Base-by-base conservation (phyloP, 495 filamentous ascomycete genomes). In the Darksidea phi region DNA sequence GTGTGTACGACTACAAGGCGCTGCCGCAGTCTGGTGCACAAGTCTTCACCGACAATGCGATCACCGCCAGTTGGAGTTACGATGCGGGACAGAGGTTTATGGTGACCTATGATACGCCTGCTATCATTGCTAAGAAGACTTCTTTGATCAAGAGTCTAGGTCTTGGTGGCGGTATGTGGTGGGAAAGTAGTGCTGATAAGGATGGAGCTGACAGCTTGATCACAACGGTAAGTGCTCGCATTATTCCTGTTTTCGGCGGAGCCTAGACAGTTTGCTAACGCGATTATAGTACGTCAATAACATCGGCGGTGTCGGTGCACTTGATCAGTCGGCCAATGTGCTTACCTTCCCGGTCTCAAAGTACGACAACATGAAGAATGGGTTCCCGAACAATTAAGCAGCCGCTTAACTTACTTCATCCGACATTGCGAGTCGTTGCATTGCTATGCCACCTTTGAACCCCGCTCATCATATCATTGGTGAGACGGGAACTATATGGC, bases 161-260 rank as follows among this genome's bases (percentile, higher is more conserved):
- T 6, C 78, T 96, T 10, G 90, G 88, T 2, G 90, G 92, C 12
- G 85, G 81, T 0, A 93, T 96, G 84, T 96, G 88, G 81, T 97
- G 92, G 91, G 91, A 96, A 75, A 86, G 82, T 28, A 88, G 84
- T 71, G 83, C 81, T 24, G 92, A 96, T 69, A 87, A 82, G 70
- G 70, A 46, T 1, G 83, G 80, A 4, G 26, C 23, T 20, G 68
- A 66, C 1, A 68, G 65, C 52, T 56, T 70, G 38, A 64, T 71
- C 49, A 20, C 42, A 18, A 67, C 63, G 3, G 62, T 68, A 49
- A 53, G 61, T 59, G 10, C 13, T 17, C 28, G 7, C n/a, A n/a
- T n/a, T n/a, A 49, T 13, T 38, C 15, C 18, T 48, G 10, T 50
- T 32, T 3, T 10, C 10, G 4, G 28, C 28, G 18, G 18, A 47